Base-by-base conservation (phyloP, 169 alveolate genomes). In the Perkinsus marinus region DNA sequence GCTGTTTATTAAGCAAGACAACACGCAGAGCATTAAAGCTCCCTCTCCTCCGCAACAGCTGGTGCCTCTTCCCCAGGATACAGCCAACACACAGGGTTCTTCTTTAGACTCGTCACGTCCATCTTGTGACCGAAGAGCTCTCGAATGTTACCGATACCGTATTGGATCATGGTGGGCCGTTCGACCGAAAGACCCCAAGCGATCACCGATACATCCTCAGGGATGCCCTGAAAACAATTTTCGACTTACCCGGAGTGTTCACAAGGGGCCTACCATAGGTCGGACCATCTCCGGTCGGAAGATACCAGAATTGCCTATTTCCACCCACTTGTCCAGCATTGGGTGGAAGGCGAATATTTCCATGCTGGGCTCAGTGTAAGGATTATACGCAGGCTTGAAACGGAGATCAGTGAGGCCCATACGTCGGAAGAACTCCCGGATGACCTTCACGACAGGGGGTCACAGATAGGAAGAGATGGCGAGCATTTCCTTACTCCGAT, bases 291-390 rank as follows among this genome's bases (percentile, higher is more conserved):
- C 99, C 30, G 99, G 99, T 93, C 99, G 97, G 96, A 99, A 99
- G 79, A 99, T 97, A 5, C 99, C 99, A 46, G 99, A 97, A 95
- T 99, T 99, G 43, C 99, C 99, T 69, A 99, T 98, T 95, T 99
- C 99, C 26, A 98, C 96, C 99, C 99, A 98, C 95, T 96, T 97
- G 93, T 98, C 98, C 41, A 97, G 96, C 41, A 94, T 95, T 16
- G 99, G 98, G 90, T 99, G 99, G 94, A 94, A 98, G 22, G 99
- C 99, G 95, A 97, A 99, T 30, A 99, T 97, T 96, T 99, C 99
- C 99, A 99, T 97, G 17, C 99, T 92, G n/a, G 99, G 99, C 94
- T 99, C 99, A 39, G 99, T 99, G 95, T 99, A 99, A 30, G 99
- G 99, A 94, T 99, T 99, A 95, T 98, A 99, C 34, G 99, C 99